Evolutionary conservation across 139 green algal genomes (phyloP).

Genomic region (Chlamydomonas schloesseri): DNA sequence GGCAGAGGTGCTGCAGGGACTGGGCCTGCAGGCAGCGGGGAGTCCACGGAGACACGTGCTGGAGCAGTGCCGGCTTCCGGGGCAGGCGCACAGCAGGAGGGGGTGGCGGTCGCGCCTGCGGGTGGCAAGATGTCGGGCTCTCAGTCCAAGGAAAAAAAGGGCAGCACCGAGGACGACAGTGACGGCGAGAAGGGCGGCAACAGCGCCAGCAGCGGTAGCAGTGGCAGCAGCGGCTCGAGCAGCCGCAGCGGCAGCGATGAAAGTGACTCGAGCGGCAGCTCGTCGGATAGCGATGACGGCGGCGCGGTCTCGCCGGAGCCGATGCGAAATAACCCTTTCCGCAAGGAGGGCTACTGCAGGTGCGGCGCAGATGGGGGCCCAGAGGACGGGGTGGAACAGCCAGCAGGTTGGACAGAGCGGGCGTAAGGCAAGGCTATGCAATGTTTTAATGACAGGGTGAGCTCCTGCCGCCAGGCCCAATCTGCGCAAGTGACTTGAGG

Average conservation of each 20-base stretch:
- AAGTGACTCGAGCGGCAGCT: neutral
- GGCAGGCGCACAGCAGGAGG: neutral
- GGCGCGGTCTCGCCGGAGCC: neutral
- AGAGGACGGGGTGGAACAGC: too few species aligned
- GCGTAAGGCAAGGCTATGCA: too few species aligned
- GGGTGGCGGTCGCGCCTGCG: too few species aligned
- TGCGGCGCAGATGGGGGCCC: neutral
- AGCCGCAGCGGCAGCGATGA: neutral
- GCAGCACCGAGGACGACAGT: neutral
- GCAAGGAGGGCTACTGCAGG: constrained; percentile 4
- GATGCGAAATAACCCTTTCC: constrained; percentile 21
- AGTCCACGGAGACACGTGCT: too few species aligned
- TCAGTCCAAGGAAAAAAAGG: neutral
- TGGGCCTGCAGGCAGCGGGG: neutral
- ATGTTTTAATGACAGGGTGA: too few species aligned
- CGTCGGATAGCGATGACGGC: neutral
- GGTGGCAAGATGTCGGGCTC: too few species aligned
- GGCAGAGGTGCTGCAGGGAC: neutral
- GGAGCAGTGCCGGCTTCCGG: too few species aligned
- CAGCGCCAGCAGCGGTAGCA: neutral
- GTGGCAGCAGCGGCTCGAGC: neutral
- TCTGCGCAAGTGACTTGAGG: too few species aligned
- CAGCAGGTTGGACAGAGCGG: too few species aligned
- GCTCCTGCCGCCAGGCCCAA: too few species aligned
- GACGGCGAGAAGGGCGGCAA: neutral